Base-by-base conservation (phyloP, 495 filamentous ascomycete genomes). In the Podospora sp. region DNA sequence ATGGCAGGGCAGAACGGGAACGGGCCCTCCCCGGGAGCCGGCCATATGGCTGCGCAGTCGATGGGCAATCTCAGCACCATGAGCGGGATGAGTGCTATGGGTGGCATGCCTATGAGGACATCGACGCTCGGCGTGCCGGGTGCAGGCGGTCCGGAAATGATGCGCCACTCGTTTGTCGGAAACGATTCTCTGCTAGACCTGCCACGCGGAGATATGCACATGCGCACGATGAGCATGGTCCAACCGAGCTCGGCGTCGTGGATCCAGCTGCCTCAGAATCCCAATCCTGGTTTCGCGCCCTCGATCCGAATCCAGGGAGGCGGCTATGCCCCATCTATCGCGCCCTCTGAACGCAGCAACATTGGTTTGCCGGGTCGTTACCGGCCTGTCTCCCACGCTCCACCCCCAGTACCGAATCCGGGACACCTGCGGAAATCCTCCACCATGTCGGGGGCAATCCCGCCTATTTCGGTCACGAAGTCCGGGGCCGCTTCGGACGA, bases 341-440 rank as follows among this genome's bases (percentile, higher is more conserved):
- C 95, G 5, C 96, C 95, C 5, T 96, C 91, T 0, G 95, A 99
- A 79, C 89, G 95, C 59, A 97, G 92, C 79, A 98, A 93, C 75
- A 84, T 97, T 65, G 96, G 95, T 2, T 80, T 94, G 58, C 91
- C 94, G 25, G 88, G 92, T 40, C 88, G 95, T n/a, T 99, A 99
- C 78, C 88, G 96, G 16, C 94, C 96, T 0, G 93, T 99, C 0
- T 94, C 92, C 29, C 83, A 86, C 65, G 69, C 77, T 46, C 78
- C 82, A 29, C 69, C 71, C 51, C 73, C 65, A 24, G 70, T 69
- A 24, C 71, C 74, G 14, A 61, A 46, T 8, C 63, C 56, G 1
- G 65, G 68, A 66, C 81, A 76, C 65, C 68, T 77, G 52, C 72
- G 73, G 8, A 80, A 87, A 69, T 81, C 84, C 7, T 80, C 83